These are phyloP conservation scores for Alternaria arborescens DNA, from an alignment of 2,329 filamentous ascomycete species.

Conservation along the genomic window DNA sequence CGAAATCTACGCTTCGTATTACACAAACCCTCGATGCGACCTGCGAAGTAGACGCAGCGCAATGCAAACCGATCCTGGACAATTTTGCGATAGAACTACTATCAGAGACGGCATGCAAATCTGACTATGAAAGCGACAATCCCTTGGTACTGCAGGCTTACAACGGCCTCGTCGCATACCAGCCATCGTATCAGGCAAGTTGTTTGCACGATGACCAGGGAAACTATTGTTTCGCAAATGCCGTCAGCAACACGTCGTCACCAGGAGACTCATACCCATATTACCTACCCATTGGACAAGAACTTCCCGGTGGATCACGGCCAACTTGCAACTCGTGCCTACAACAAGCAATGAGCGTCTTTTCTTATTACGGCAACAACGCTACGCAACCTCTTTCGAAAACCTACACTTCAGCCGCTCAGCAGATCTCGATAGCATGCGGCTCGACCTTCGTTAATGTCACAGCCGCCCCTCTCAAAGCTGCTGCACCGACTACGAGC, in stretches of 20 bases:
- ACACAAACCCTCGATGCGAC: conserved; percentile 81
- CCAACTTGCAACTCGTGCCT: conserved; percentile 81
- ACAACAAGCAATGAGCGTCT: conserved; percentile 82
- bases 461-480: conserved; percentile 55
- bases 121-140: conserved; percentile 74
- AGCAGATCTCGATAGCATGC: conserved; percentile 73
- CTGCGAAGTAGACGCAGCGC: conserved; percentile 72
- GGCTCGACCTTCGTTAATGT: conserved; percentile 64
- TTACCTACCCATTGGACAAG: conserved; percentile 80
- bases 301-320: conserved; percentile 70
- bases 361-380: conserved; percentile 73
- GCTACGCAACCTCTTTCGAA: conserved; percentile 70
- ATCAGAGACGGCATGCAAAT: conserved; percentile 69
- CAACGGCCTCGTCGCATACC: conserved; percentile 78
- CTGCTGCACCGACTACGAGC: conserved; percentile 33
- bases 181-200: conserved; percentile 78
- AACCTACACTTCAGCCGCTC: conserved; percentile 76
- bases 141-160: conserved; percentile 77
- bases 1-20: conserved; percentile 74
- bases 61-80: conserved; percentile 72
- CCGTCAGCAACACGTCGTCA: conserved; percentile 77
- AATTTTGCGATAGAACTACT: conserved; percentile 72
- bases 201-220: conserved; percentile 76
- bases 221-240: conserved; percentile 81
- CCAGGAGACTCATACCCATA: conserved; percentile 82